Base-by-base conservation (phyloP, 2,329 filamentous ascomycete genomes). In the Colletotrichum navitas region DNA sequence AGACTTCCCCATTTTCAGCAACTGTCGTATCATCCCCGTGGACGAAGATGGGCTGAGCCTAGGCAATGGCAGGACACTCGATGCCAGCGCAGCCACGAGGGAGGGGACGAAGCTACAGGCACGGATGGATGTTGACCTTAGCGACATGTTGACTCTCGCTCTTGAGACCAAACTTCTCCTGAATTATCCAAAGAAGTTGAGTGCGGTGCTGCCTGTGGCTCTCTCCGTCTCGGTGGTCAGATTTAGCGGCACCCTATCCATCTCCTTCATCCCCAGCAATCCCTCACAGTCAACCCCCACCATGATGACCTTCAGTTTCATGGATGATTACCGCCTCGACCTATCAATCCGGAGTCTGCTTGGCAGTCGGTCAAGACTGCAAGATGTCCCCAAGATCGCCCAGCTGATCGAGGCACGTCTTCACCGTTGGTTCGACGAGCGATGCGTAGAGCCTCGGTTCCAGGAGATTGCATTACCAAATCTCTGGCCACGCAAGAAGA, bases 1-100 rank as follows among this genome's bases (percentile, higher is more conserved):
- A 77, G 96, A 99, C 77, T 99, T 98, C 75, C 96, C 96, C 36
- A 99, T 99, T 64, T 97, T 99, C 81, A 98, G 95, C 84, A 99
- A 99, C 81, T 98, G 96, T 79, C 91, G 96, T 71, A 93, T 99
- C 66, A 98, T 98, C 72, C 94, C 95, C 2, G 93, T 98, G 0
- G 92, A 94, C 76, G 93, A 95, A 76, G 92, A 95, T 80, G 92
- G 92, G 1, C 81, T 91, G 45, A 86, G 83, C 55, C 83, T 91
- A 45, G 86, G 83, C 67, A 80, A 80, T 34, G 84, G 86, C 21
- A 85, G 83, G 74, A 85, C 83, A n/a, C 85, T 88, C 54, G 85
- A 88, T 70, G 83, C 85, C 5, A 85, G 84, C 63, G 85, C 83
- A 59, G 87, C 87, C 26, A 85, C 85, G 18, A 83, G 87, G 69